Base-by-base conservation (phyloP, 2,329 filamentous ascomycete genomes). In the Hypoxylon sp. region DNA sequence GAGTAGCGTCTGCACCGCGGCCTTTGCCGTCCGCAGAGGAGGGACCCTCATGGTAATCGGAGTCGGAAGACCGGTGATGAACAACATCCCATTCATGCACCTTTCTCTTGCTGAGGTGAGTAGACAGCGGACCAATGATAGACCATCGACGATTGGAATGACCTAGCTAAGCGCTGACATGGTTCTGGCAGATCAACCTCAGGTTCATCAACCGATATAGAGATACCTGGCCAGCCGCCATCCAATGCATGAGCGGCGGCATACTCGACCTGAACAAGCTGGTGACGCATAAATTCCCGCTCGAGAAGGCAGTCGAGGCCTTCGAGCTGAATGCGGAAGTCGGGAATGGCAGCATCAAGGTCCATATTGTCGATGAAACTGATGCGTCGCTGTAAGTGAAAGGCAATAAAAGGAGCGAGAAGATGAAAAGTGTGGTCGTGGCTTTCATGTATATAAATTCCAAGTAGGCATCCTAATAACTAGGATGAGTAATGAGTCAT, bases 201-300 rank as follows among this genome's bases (percentile, higher is more conserved):
- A 83, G 82, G 31, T 90, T 90, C 73, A 90, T 89, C 69, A 89
- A 90, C 70, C 79, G 88, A 6, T 90, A 90, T 69, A 78, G 81
- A 35, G 86, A 90, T 67, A 89, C 87, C 0, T 90, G 88, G 87
- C 87, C 87, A 0, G 80, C 83, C 0, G 88, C 84, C 0, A 87
- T 90, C 27, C 78, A 82, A 5, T 84, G 83, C 43, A 68, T 90
- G 23, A 79, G 78, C 35, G 83, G 85, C 3, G 82, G 82, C 0
- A 78, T 89, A 1, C 69, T 90, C 7, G 81, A 89, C 67, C 74
- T 88, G 17, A 86, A 86, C 67, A 80, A 79, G 45, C 73, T 89
- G 15, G 81, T 90, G 3, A 85, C 86, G 9, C 87, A 90, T 70
- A 78, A 76, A 1, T 88, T 85, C 60, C 81, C 83, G 0, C 73